Evolutionary conservation across 1,139 yeast genomes (phyloP), one percentile per base, ranked within the genome.

Genomic region (Yamadazyma taylorii): DNA sequence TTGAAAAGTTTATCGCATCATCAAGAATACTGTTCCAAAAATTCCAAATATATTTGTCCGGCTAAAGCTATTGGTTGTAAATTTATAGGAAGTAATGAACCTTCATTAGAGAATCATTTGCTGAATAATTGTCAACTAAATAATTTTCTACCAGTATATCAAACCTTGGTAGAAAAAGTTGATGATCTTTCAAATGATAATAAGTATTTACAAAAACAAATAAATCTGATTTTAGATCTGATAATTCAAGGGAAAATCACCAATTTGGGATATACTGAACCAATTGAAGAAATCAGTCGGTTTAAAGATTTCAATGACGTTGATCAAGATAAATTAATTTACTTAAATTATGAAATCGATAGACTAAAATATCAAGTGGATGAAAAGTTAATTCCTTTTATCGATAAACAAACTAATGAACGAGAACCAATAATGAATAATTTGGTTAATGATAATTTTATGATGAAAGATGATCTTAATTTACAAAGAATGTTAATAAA

Each of bases 231-330:
- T 3, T 55, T 76, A 42, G 73, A 71, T 47, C 70, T 75, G 34
- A 62, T 75, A 5, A 60, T 72, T 4, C 79, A 70, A 43, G 81
- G 81, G 1, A 74, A 69, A 46, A 56, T 76, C 23, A 70, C 79
- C 5, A 76, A 76, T 46, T 52, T 75, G 16, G 81, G 81, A 0
- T 74, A 72, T 46, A 61, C 66, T 36, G 70, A 73, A 37, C 66
- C 69, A 2, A 48, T 73, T 12, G 79, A 74, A 50, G 79, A 74
- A 43, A 66, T 74, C 32, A 56, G 56, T 40, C 57, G 52, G 39
- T 58, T 53, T 34, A 54, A 52, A 32, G 49, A 48, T 17, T 43
- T 45, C 19, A 54, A 47, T 19, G 52, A 51, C 23, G 35, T 41
- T 4, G 61, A 55, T 39, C 66, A 63, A 37, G 70, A 64, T 40